Evolutionary conservation across 306 rosid species (phyloP).

Genomic region (Vicia sativa): DNA sequence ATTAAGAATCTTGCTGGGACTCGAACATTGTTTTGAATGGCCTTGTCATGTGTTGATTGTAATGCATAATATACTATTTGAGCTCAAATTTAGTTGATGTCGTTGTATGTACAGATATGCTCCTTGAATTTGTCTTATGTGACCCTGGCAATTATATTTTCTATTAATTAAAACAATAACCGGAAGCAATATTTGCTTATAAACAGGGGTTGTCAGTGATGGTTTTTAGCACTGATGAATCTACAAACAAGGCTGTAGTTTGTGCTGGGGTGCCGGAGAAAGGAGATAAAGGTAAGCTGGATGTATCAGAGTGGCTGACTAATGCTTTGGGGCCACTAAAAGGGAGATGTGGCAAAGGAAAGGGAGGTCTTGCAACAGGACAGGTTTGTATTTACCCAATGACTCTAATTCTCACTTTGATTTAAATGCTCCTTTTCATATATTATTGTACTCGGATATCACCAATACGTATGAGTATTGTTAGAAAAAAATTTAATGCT

Average conservation of each 20-base stretch:
- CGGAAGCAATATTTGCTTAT: constrained; percentile 37
- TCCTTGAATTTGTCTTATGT: constrained; percentile 9
- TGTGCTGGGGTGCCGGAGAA: constrained; percentile 95
- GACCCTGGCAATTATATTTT: constrained; percentile 5
- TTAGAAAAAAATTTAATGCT: not conserved
- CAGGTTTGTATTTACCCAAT: constrained; percentile 65
- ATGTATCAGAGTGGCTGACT: constrained; percentile 88
- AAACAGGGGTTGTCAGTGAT: constrained; percentile 83
- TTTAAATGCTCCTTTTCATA: not conserved
- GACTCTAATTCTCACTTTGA: not conserved
- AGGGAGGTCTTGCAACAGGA: constrained; percentile 94
- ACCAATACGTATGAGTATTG: not conserved
- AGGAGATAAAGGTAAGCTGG: constrained; percentile 64
- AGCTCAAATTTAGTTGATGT: constrained; percentile 1
- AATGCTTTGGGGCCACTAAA: constrained; percentile 79
- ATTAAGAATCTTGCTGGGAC: constrained; percentile 14
- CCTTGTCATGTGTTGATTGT: constrained; percentile 13
- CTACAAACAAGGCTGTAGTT: constrained; percentile 84
- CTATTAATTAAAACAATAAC: constrained; percentile 31
- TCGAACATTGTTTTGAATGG: constrained; percentile 17
- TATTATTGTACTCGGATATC: not conserved
- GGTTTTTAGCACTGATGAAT: constrained; percentile 86
- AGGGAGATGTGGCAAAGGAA: constrained; percentile 93
- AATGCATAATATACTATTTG: constrained; percentile 24
- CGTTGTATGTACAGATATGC: constrained; percentile 11